Evolutionary conservation across 441 rosid species (phyloP).

Genomic region (Bocquillonia castaneifolia): DNA sequence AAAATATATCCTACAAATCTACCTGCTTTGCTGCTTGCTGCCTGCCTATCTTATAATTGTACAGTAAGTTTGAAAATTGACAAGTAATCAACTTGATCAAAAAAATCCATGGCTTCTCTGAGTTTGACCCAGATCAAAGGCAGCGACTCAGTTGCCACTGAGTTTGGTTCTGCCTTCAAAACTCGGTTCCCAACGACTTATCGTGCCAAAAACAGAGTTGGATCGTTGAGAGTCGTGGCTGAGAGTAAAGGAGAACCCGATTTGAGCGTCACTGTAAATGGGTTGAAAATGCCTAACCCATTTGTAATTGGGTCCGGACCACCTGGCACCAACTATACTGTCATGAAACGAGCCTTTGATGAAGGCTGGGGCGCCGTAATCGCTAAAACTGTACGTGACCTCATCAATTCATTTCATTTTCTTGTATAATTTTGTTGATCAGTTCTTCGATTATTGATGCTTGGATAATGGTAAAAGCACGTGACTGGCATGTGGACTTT

Average conservation of each 20-base stretch:
- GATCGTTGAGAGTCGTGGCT: slow-evolving; percentile 43
- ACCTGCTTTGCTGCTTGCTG: too few species aligned
- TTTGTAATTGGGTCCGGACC: slow-evolving; percentile 97
- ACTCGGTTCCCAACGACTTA: slow-evolving; percentile 28
- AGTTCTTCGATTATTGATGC: too few species aligned
- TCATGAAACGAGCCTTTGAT: slow-evolving; percentile 89
- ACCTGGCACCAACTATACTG: slow-evolving; percentile 93
- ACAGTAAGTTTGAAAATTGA: too few species aligned
- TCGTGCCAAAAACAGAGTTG: slow-evolving; percentile 33
- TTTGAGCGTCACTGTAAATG: slow-evolving; percentile 78
- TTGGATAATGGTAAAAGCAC: too few species aligned
- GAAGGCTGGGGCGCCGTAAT: slow-evolving; percentile 99
- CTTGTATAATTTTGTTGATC: too few species aligned
- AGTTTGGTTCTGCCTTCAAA: slow-evolving; percentile 23
- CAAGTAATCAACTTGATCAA: too few species aligned
- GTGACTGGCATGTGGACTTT: too few species aligned
- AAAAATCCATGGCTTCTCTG: slow-evolving; percentile 56
- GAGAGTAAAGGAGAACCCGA: slow-evolving; percentile 50
- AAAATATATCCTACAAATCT: too few species aligned
- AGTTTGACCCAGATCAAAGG: slow-evolving; percentile 41
- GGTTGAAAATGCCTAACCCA: slow-evolving; percentile 81
- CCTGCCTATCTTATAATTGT: too few species aligned
- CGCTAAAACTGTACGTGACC: slow-evolving; percentile 76
- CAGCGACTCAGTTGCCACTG: slow-evolving; percentile 27
- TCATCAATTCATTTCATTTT: background rate